Evolutionary conservation across 2,329 filamentous ascomycete species (phyloP), one percentile per base, ranked within the genome.

Genomic region (Sclerotinia subarctica): DNA sequence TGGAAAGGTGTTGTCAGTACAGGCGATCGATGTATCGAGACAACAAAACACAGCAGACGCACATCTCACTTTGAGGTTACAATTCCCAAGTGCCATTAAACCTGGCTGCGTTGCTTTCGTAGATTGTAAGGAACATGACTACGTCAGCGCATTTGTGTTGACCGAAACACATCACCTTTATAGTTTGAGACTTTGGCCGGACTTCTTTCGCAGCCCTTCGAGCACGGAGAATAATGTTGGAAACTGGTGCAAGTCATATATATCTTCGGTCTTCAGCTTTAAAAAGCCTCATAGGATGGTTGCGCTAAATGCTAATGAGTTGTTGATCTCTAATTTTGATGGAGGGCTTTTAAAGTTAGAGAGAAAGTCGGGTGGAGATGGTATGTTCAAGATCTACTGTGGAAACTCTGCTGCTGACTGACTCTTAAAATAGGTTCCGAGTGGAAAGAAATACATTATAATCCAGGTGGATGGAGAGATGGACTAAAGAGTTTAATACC

Each of bases 301-400:
- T 72, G 92, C 93, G 24, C 85, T 90, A 69, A 90, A 83, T 72
- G 85, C 89, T 21, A 84, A 91, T 70, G 89, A 92, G 74, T 79
- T 99, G 58, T 84, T 97, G 58, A 85, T 96, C 29, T 90, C 93
- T 0, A 86, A 97, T 71, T 88, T 91, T 70, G 91, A 95, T 80
- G 93, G 93, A 35, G 88, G 88, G 57, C 83, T 95, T 72, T 82
- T 94, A 71, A 86, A 86, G 46, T 81, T 98, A 71, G 89, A 90
- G 68, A 86, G 87, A 76, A 86, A 80, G 69, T 77, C 80, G 35
- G 81, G 81, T 49, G 82, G 83, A 68, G 82, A 82, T 78, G 84
- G 83, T 81, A 79, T 73, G 74, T 64, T 35, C 32, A 64, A 26
- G 38, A 24, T 26, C 17, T 7, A 26, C 19, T 21, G 15, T 35